These are phyloP conservation scores for Claviceps sp. DNA, from an alignment of 2,329 filamentous ascomycete species.

Conservation along the genomic window DNA sequence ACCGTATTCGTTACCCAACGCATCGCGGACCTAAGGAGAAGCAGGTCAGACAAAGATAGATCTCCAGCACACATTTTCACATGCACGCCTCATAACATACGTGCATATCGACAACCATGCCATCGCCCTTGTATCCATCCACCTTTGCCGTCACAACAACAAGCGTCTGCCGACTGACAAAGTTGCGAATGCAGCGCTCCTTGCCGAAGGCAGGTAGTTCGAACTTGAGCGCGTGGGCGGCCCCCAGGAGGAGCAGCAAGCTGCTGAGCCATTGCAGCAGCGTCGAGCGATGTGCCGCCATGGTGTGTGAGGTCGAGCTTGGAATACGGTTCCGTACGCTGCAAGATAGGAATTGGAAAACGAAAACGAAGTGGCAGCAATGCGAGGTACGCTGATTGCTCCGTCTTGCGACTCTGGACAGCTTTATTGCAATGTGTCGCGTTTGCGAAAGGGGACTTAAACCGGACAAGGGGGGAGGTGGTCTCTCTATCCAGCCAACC, in stretches of 20 bases:
- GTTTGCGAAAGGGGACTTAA: neutral
- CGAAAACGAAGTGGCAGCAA: neutral
- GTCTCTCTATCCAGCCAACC: neutral
- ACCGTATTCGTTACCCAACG: conserved; percentile 91
- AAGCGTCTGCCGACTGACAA: conserved; percentile 79
- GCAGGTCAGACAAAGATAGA: neutral
- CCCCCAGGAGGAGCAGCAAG: conserved; percentile 40
- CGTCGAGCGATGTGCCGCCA: conserved; percentile 37
- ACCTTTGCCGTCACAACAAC: conserved; percentile 91
- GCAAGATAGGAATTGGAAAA: neutral
- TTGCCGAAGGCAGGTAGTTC: conserved; percentile 64
- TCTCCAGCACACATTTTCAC: neutral
- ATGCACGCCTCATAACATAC: conserved; percentile 35
- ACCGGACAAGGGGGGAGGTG: neutral
- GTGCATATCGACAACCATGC: conserved; percentile 87
- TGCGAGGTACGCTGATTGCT: neutral
- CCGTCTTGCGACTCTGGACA: neutral
- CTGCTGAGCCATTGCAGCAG: conserved; percentile 48
- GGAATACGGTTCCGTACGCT: too few species aligned
- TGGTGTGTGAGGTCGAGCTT: conserved; percentile 13
- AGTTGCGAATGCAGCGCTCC: conserved; percentile 92
- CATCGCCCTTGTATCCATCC: conserved; percentile 77
- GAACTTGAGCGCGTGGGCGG: conserved; percentile 71
- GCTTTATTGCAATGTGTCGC: conserved; percentile 6
- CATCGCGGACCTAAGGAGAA: conserved; percentile 67